Conservation (phyloP, 2,329 filamentous ascomycete species). For the Colletotrichum echinochloae region DNA sequence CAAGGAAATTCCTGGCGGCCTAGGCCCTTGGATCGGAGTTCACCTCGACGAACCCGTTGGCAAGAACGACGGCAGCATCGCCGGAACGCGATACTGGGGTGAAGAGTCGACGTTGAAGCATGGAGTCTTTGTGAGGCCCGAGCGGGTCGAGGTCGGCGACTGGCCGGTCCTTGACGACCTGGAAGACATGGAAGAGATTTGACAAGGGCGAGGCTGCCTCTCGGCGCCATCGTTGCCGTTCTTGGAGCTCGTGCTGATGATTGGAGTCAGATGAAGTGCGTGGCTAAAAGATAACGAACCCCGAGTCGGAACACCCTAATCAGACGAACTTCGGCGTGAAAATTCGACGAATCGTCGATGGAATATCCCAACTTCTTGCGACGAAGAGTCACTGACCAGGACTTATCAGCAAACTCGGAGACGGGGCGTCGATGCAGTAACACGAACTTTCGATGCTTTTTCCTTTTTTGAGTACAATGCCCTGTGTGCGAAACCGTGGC, state of each 20-base stretch:
- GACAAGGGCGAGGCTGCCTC: not conserved
- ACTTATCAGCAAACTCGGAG: conserved; percentile 3
- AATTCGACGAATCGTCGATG: conserved; percentile 19
- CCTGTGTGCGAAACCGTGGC: conserved; percentile 28
- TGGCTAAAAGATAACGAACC: conserved; percentile 15
- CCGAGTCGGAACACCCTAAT: conserved; percentile 21
- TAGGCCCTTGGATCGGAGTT: conserved; percentile 79
- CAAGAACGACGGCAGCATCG: conserved; percentile 84
- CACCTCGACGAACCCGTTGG: conserved; percentile 83
- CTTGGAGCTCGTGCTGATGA: conserved; percentile 12
- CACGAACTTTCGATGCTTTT: conserved; percentile 35
- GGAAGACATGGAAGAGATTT: conserved; percentile 83
- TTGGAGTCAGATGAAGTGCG: conserved; percentile 9
- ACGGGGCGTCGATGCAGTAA: conserved; percentile 33
- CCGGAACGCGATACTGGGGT: conserved; percentile 76
- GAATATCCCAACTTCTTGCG: conserved; percentile 12
- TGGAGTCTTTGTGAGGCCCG: conserved; percentile 83
- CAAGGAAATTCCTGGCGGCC: conserved; percentile 75
- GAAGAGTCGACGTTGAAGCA: conserved; percentile 72
- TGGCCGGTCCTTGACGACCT: conserved; percentile 78
- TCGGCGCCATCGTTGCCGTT: conserved; percentile 21
- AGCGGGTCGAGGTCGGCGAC: conserved; percentile 81
- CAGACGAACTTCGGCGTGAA: conserved; percentile 34
- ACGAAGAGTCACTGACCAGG: not conserved
- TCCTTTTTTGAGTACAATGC: conserved; percentile 28